Base-by-base conservation (phyloP, 2,329 filamentous ascomycete genomes). In the Aspergillus sojae region DNA sequence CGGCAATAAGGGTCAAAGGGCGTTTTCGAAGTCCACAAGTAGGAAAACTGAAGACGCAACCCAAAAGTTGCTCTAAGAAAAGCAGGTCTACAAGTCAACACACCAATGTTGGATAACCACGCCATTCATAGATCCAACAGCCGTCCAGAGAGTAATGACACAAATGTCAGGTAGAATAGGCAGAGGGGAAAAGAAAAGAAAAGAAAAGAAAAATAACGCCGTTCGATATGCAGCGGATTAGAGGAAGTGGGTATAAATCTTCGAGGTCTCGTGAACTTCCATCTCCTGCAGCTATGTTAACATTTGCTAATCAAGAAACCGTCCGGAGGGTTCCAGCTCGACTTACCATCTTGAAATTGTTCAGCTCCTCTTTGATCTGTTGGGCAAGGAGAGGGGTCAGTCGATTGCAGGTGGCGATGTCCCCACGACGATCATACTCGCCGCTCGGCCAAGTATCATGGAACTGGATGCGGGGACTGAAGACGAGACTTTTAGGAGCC, bases 201-300 rank as follows among this genome's bases (percentile, higher is more conserved):
- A 46, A 66, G 63, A 67, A 52, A 59, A 62, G 65, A 57, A 62
- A 62, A 45, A 67, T 52, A 76, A 74, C 70, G 70, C 73, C 70
- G 67, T 67, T 66, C 69, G 65, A 66, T 71, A 73, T 74, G 72
- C 69, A 67, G 63, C 62, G 54, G 60, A 65, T 94, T 88, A 99
- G 85, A 99, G 98, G 87, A 99, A 99, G 86, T 99, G 95, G 72
- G 95, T 99, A 85, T 99, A 97, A 75, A 97, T 94, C 84, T 98
- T 99, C 70, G 95, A 98, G 78, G 91, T 92, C 81, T 98, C 95
- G 79, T 99, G 95, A 74, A 99, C 95, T 84, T 98, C 95, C 95
- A 99, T 99, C 83, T 99, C 95, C 95, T 98, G 66, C 45, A 19
- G 52, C 45, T 71, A 87, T 78, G 86, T 69, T 41, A 65, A 68